Conservation (phyloP, 108 stramenopile genomes). For the Craspedostauros australis region DNA sequence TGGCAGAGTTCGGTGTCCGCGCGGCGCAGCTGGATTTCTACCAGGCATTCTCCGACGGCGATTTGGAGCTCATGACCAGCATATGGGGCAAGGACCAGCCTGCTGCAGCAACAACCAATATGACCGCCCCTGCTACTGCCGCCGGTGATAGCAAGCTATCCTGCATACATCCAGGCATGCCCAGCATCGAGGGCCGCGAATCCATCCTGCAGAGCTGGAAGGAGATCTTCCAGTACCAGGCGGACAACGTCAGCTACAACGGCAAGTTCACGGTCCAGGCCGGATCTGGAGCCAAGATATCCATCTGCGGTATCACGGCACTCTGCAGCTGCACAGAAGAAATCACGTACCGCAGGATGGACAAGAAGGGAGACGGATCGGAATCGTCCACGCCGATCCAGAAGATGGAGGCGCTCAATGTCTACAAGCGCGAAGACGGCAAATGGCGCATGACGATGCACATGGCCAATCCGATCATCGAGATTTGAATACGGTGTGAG, state of each 20-base stretch:
- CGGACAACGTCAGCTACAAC: too few relatives aligned
- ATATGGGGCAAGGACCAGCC: conserved; percentile 12
- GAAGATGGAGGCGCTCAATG: conserved; percentile 19
- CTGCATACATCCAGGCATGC: conserved; percentile 26
- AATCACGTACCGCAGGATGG: background rate
- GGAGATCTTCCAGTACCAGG: conserved; percentile 6
- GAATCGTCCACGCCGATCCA: too few relatives aligned
- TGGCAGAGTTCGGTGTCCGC: conserved; percentile 30
- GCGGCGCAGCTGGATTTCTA: conserved; percentile 21
- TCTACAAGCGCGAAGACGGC: conserved; percentile 27
- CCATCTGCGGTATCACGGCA: conserved; percentile 22
- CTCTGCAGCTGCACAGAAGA: conserved; percentile 26
- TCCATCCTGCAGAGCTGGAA: conserved; percentile 17
- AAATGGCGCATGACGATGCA: conserved; percentile 28
- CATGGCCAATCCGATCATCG: conserved; percentile 21
- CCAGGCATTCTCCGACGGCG: conserved; percentile 23
- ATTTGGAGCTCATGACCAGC: conserved; percentile 13
- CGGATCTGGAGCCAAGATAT: background rate
- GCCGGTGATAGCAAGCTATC: too few relatives aligned
- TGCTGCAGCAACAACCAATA: background rate
- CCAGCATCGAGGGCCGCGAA: conserved; percentile 5
- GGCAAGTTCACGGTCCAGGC: conserved; percentile 12
- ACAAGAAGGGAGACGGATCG: background rate
- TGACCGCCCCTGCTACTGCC: background rate
- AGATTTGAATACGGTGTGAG: too few relatives aligned